Base-by-base conservation (phyloP, 306 rosid species). In the Datisca glomerata region DNA sequence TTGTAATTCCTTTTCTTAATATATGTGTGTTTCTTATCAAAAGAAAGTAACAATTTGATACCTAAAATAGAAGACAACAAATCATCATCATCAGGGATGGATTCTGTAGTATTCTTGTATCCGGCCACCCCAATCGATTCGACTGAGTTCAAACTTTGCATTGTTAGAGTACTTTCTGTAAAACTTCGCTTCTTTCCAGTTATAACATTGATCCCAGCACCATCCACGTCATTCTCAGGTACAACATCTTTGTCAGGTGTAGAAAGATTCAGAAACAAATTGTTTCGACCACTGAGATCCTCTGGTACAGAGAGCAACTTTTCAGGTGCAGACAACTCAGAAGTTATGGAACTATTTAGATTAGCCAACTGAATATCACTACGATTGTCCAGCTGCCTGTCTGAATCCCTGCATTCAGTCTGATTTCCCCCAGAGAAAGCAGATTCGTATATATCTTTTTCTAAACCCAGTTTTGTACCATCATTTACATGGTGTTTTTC, bases 21-120 rank as follows among this genome's bases (percentile, higher is more conserved):
- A n/a, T n/a, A n/a, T n/a, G n/a, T n/a, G n/a, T n/a, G n/a, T n/a
- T n/a, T n/a, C n/a, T n/a, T n/a, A n/a, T n/a, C n/a, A n/a, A n/a
- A n/a, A n/a, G n/a, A n/a, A n/a, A n/a, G n/a, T n/a, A n/a, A n/a
- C n/a, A n/a, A n/a, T n/a, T n/a, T n/a, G 19, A 59, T 75, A 91
- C 99, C 99, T 80, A 91, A 73, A 59, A 91, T 91, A 28, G 99
- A 85, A 54, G 99, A 91, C 72, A 91, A 67, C 46, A 91, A 53
- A 75, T 91, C 99, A 69, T 91, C 80, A 37, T 91, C 99, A 60
- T 79, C 94, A 34, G 99, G 99, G 70, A 91, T 45, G 31, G 78
- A 72, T 56, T 75, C 86, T 3, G 62, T 43, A 27, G 75, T 74
- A 60, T 72, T 74, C 70, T 64, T 72, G 51, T 71, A 77, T 64